A percentile compares a stretch with the other conserved stretches of the same genome.
These are phyloP conservation scores for Volvox reticuliferus DNA, from an alignment of 139 green algal species.

Conservation along the genomic window DNA sequence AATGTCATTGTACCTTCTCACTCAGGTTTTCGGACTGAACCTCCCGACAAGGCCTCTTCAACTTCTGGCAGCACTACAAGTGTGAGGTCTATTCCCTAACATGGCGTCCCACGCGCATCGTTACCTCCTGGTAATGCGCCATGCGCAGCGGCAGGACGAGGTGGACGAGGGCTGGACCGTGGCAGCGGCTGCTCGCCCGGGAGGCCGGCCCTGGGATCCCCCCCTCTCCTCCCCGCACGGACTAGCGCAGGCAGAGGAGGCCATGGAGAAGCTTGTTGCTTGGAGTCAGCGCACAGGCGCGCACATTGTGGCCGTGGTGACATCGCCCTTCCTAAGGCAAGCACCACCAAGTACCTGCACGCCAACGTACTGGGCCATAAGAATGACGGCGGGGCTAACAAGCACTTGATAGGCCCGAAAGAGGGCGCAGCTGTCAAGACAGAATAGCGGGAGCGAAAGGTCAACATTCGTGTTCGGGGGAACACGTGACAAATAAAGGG, in stretches of 20 bases:
- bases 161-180: background rate
- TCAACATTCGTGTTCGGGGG: no score
- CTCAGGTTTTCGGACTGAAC: no score
- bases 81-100: no score
- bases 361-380: no score
- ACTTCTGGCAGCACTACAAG: no score
- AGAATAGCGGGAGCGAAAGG: no score
- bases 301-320: background rate
- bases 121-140: slow-evolving; percentile 20
- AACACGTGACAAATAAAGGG: no score
- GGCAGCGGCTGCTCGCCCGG: background rate
- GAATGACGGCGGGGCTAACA: no score
- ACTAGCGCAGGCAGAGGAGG: background rate
- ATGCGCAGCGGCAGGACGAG: slow-evolving; percentile 30
- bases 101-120: background rate
- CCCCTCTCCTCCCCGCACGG: slow-evolving; percentile 3
- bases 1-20: no score
- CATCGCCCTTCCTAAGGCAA: slow-evolving; percentile 35
- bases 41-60: no score
- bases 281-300: slow-evolving; percentile 4
- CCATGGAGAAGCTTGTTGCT: background rate
- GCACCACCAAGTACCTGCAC: background rate
- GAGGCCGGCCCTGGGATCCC: slow-evolving; percentile 27
- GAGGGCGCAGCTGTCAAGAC: no score
- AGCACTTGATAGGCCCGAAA: no score